Base-by-base conservation (phyloP, 1,284 basidiomycete species). In the Fereydounia khargensis region DNA sequence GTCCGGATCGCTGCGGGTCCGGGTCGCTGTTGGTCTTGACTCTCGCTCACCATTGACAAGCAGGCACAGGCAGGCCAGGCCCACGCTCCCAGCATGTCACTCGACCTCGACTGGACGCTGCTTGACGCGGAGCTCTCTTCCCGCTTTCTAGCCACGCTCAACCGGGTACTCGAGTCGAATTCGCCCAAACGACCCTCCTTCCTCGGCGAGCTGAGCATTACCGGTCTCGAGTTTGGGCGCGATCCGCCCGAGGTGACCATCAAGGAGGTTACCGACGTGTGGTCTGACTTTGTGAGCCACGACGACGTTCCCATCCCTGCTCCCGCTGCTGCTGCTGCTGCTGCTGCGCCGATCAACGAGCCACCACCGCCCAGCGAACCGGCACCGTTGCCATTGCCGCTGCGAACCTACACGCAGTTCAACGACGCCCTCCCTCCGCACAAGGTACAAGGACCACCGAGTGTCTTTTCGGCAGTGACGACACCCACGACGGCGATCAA, bases 251-350 rank as follows among this genome's bases (percentile, higher is more conserved):
- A 92, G 51, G 82, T 95, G 28, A 87, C 94, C 74, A 82, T 98
- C 47, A 85, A 89, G 47, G 91, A 96, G 77, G 79, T 98, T 47
- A 82, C 89, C 37, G 91, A 97, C 79, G 89, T 97, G 46, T 91
- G 94, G 79, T 85, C 85, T 30, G 91, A 94, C 72, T 97, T 97
- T 71, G 56, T 61, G 11, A 56, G 48, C 31, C 47, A 52, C 37
- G 58, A 61, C 31, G 45, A 55, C 11, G 28, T 32, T 16, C 45
- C 59, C 25, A n/a, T n/a, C n/a, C n/a, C n/a, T n/a, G n/a, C n/a
- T n/a, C n/a, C n/a, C n/a, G n/a, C n/a, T n/a, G n/a, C n/a, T n/a
- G n/a, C n/a, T n/a, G 25, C 52, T 39, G 20, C 31, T 42, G n/a
- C 46, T 40, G n/a, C 48, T 41, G 14, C 38, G 41, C 20, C 41